Base-by-base conservation (phyloP, 768 basidiomycete genomes). In the Paxillus involutus region DNA sequence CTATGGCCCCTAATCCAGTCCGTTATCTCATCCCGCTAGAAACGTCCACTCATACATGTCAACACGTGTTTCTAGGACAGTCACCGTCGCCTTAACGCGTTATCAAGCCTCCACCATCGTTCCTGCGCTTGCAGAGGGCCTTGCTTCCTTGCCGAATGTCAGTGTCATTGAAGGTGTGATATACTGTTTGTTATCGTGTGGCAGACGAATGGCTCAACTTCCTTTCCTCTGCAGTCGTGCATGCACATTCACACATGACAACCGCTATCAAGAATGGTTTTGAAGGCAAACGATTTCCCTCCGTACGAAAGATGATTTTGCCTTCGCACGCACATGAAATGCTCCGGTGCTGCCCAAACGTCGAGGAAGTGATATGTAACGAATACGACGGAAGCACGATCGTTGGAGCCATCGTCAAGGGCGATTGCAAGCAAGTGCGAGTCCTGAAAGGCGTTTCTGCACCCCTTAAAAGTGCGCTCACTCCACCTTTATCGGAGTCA, bases 201-300 rank as follows among this genome's bases (percentile, higher is more conserved):
- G 12, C 13, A 14, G 35, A 5, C 13, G 35, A 35, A 4, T 12
- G 35, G 5, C 5, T 19, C 10, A 8, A 9, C 30, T 24, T 40
- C 19, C 16, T n/a, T 26, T 4, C 39, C 43, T 19, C 14, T 39
- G 21, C 30, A 60, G 50, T 58, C 19, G 35, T 59, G 13, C 39
- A 55, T 7, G 36, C 53, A 1, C 43, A 42, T 17, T 33, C 30
- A 1, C 32, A 21, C 2, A 57, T 45, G 51, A 41, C 35, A 3
- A 44, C 53, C 3, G 19, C 24, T 5, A 49, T 66, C 41, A 50
- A 53, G 43, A 32, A 52, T 4, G 44, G n/a, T 29, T 56, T 63
- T 19, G 32, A 42, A 40, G 51, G 47, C 4, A 44, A 44, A 44
- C 46, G 6, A 49, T 54, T 63, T 32, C 57, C 56, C 1, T 39